Evolutionary conservation across 495 filamentous ascomycete species (phyloP).

Genomic region (Evernia prunastri): DNA sequence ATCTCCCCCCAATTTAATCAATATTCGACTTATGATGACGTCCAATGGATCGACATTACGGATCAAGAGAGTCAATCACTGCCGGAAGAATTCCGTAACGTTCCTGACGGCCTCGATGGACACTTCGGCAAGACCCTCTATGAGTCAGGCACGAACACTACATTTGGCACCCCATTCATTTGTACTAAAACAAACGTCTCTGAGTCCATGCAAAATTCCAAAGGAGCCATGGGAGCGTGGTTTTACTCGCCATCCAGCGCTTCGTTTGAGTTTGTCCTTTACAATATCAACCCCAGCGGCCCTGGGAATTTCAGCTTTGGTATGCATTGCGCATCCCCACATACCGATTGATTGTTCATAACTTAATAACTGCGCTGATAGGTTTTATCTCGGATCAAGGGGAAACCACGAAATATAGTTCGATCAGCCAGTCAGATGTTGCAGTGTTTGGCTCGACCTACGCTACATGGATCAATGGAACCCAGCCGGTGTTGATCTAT

Average conservation of each 20-base stretch:
- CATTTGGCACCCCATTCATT: neutral
- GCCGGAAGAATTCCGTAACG: neutral
- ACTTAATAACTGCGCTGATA: neutral
- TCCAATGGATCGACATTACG: neutral
- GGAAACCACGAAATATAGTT: no score
- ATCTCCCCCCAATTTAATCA: neutral
- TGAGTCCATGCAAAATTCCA: no score
- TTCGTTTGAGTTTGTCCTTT: neutral
- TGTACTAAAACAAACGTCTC: no score
- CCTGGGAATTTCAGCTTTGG: neutral
- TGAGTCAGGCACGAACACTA: neutral
- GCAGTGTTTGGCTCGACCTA: neutral
- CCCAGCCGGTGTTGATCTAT: neutral
- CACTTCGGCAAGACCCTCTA: neutral
- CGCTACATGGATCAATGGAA: neutral
- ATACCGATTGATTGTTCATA: neutral
- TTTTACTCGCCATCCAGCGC: neutral
- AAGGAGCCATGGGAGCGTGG: neutral
- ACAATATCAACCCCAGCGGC: neutral
- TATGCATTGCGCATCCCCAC: neutral
- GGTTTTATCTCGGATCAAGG: no score
- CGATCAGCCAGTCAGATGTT: neutral
- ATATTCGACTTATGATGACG: no score
- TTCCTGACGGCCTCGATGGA: neutral
- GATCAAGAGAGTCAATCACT: neutral